Evolutionary conservation across 306 rosid genomes (phyloP), one percentile per base, ranked within the genome.

Genomic region (Delonix regia): DNA sequence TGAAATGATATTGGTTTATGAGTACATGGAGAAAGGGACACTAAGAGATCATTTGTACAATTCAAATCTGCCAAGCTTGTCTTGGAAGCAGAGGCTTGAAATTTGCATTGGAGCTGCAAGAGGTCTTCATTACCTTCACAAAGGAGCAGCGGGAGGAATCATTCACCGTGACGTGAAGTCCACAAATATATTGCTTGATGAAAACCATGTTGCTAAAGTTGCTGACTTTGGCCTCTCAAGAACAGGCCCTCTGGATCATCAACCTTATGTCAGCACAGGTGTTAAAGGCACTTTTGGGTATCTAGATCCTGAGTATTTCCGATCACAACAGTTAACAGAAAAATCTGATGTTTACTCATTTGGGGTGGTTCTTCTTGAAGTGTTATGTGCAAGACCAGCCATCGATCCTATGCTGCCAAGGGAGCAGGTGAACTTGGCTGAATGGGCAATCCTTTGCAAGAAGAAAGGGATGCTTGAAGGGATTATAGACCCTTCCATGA

Each of bases 1-100:
- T n/a, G 92, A 90, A 59, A 87, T 90, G 91, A 86, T 90, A 63
- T 60, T 87, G 56, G 86, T 85, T 48, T 87, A 89, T 28, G 94
- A 83, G 21, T 89, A 74, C 71, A 80, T 89, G 88, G 91, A 86
- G 22, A 89, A 87, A 0, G 91, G 90, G 33, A 80, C 83, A 28
- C 48, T 89, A 34, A 85, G 84, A 57, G 94, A 89, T 22, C 91
- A 85, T 71, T 74, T 87, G 25, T 82, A 83, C 72, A 64, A 30
- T 42, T 75, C 90, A 33, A 52, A 81, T 7, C 13, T 56, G 15
- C 86, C 87, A 38, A 73, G 62, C 34, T 81, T 88, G 83, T 4
- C 89, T 25, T 87, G 90, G 91, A 86, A 84, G 78, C 86, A 68
- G 61, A 83, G 91, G 74, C 90, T 87, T 36, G 89, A 89, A 38